Evolutionary conservation across 2,329 filamentous ascomycete genomes (phyloP).

Genomic region (Dactylonectria macrodidyma): DNA sequence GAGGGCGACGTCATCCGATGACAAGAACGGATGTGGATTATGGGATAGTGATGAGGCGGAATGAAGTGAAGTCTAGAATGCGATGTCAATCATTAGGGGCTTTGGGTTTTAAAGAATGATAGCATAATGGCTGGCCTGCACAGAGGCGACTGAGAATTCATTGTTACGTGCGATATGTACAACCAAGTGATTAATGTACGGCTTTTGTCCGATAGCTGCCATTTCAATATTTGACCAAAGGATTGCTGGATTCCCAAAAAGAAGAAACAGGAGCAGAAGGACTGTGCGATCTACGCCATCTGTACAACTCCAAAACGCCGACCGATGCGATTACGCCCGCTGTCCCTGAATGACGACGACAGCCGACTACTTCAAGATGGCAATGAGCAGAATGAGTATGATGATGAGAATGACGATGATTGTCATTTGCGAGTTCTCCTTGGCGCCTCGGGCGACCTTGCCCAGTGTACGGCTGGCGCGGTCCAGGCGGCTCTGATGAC

Average conservation of each 20-base stretch:
- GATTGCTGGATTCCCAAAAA: slow-evolving; percentile 11
- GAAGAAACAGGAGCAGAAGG: slow-evolving; percentile 5
- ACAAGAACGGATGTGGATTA: neutral
- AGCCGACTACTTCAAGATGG: slow-evolving; percentile 77
- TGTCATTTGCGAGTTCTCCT: slow-evolving; percentile 90
- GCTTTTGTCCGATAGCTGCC: neutral
- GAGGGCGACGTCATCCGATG: slow-evolving; percentile 78
- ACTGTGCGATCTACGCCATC: slow-evolving; percentile 16
- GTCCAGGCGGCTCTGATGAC: slow-evolving; percentile 83
- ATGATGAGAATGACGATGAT: slow-evolving; percentile 87
- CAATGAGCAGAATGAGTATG: slow-evolving; percentile 85
- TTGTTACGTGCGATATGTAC: slow-evolving; percentile 21
- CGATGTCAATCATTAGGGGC: slow-evolving; percentile 8
- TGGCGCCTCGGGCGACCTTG: slow-evolving; percentile 79
- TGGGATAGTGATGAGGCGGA: slow-evolving; percentile 7
- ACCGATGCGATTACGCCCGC: slow-evolving; percentile 36
- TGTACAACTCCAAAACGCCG: slow-evolving; percentile 39
- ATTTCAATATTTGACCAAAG: neutral
- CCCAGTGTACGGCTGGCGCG: slow-evolving; percentile 81
- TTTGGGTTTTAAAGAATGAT: slow-evolving; percentile 10
- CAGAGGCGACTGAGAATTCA: neutral
- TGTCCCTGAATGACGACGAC: slow-evolving; percentile 23
- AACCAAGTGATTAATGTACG: neutral
- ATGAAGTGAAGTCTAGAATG: slow-evolving; percentile 30
- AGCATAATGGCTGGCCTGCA: slow-evolving; percentile 3